These are phyloP conservation scores for Tylopilus balloui DNA, from an alignment of 768 basidiomycete genomes.

Conservation along the genomic window DNA sequence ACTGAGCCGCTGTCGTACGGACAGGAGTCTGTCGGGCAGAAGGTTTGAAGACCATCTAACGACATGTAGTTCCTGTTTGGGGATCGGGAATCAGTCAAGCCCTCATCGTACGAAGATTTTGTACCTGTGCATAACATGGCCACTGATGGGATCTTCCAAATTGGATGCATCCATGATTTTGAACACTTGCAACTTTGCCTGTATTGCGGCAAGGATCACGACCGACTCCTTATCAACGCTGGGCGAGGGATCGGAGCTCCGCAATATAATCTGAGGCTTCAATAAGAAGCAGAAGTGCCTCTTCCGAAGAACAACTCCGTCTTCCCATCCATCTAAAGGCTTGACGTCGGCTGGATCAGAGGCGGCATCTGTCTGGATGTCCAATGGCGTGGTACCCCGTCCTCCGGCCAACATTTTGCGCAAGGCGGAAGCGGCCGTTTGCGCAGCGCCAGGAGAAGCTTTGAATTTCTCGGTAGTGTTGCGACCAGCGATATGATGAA, in stretches of 20 bases:
- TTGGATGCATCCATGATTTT: constrained; percentile 76
- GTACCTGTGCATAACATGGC: constrained; percentile 83
- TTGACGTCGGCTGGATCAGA: constrained; percentile 40
- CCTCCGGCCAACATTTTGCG: constrained; percentile 62
- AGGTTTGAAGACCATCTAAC: constrained; percentile 80
- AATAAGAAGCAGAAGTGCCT: constrained; percentile 81
- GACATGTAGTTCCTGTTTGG: constrained; percentile 65
- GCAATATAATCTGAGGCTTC: constrained; percentile 85
- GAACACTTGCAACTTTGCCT: constrained; percentile 74
- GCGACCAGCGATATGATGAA: constrained; percentile 11
- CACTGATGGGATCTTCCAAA: constrained; percentile 77
- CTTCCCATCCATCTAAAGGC: constrained; percentile 68
- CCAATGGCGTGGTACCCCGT: constrained; percentile 39
- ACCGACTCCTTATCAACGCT: constrained; percentile 44
- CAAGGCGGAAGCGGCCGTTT: constrained; percentile 62
- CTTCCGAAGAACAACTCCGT: constrained; percentile 63
- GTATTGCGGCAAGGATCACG: constrained; percentile 72
- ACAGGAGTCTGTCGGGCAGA: constrained; percentile 57
- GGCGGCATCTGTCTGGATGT: constrained; percentile 32
- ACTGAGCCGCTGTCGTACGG: constrained; percentile 52
- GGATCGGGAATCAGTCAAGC: constrained; percentile 1
- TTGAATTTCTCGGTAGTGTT: constrained; percentile 25
- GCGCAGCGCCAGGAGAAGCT: constrained; percentile 43
- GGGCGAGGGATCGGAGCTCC: constrained; percentile 45
- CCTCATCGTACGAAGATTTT: neutral